Evolutionary conservation across 2,329 filamentous ascomycete species (phyloP).

Genomic region (Alternaria triticimaculans): DNA sequence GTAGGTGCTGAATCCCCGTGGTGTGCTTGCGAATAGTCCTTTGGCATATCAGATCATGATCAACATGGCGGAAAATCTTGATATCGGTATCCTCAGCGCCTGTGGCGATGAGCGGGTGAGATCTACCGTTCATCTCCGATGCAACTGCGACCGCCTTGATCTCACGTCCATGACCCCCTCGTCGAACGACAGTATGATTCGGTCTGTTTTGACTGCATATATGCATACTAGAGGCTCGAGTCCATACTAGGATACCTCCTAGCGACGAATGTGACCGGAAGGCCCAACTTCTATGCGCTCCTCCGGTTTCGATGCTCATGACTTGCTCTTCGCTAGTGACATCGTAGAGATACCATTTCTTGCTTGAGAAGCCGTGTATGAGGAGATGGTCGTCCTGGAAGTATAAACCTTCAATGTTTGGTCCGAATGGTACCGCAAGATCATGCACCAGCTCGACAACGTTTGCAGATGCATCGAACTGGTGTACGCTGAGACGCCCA

Average conservation of each 20-base stretch:
- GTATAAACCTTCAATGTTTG: constrained; percentile 76
- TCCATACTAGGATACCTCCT: constrained; percentile 72
- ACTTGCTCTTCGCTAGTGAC: constrained; percentile 73
- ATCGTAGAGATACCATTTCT: constrained; percentile 82
- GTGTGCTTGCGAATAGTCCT: constrained; percentile 77
- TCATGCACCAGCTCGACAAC: constrained; percentile 65
- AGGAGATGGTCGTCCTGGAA: constrained; percentile 64
- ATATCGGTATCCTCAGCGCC: constrained; percentile 77
- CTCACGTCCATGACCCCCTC: constrained; percentile 85
- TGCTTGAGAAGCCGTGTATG: constrained; percentile 81
- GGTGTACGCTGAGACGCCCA: constrained; percentile 73
- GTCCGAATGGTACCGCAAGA: constrained; percentile 72
- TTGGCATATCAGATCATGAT: constrained; percentile 55
- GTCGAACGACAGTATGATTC: constrained; percentile 61
- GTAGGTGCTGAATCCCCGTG: constrained; percentile 80
- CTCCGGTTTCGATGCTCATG: constrained; percentile 79
- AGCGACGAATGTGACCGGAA: constrained; percentile 50
- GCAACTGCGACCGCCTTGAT: constrained; percentile 70
- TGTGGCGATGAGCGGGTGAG: constrained; percentile 63
- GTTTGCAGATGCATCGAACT: constrained; percentile 34
- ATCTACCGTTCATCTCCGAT: neutral
- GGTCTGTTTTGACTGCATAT: constrained; percentile 48
- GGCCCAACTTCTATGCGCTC: constrained; percentile 79
- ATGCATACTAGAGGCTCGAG: constrained; percentile 67
- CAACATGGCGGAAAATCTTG: constrained; percentile 68